Conservation (phyloP, 805 yeast species). For the Blastobotrys chiropterorum region DNA sequence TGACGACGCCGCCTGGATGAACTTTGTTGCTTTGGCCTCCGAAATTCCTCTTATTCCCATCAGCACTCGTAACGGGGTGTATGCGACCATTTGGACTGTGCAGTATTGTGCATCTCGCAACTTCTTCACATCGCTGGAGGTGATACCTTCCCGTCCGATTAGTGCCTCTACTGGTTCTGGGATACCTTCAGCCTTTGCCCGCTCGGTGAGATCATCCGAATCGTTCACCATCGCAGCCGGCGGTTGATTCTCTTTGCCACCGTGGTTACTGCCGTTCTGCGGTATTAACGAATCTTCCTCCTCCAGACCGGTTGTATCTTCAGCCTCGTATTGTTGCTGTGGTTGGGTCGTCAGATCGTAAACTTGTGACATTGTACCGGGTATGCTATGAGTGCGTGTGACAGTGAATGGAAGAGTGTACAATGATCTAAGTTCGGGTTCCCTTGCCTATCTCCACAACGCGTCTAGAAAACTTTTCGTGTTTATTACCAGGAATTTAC, state of each 20-base stretch:
- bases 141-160: slow-evolving; percentile 59
- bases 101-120: slow-evolving; percentile 76
- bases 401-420: no score
- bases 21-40: slow-evolving; percentile 88
- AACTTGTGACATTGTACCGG: not conserved
- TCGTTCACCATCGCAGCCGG: not conserved
- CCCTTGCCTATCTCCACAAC: no score
- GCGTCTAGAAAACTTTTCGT: not conserved
- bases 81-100: slow-evolving; percentile 57
- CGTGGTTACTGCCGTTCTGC: not conserved
- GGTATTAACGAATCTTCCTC: slow-evolving; percentile 2
- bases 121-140: slow-evolving; percentile 69
- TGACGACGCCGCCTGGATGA: slow-evolving; percentile 76
- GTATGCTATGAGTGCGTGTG: no score
- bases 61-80: slow-evolving; percentile 65
- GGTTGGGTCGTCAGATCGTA: not conserved
- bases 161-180: slow-evolving; percentile 2
- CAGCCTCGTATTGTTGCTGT: not conserved
- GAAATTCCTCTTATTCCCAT: slow-evolving; percentile 83
- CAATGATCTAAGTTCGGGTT: no score
- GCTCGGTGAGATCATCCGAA: slow-evolving; percentile 4
- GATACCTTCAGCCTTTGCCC: slow-evolving; percentile 9
- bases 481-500: not conserved
- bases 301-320: not conserved
- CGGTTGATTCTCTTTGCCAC: not conserved